phyloP scores from a whole-genome alignment of 2,329 filamentous ascomycete species.

The Aquanectria penicillioides region DNA sequence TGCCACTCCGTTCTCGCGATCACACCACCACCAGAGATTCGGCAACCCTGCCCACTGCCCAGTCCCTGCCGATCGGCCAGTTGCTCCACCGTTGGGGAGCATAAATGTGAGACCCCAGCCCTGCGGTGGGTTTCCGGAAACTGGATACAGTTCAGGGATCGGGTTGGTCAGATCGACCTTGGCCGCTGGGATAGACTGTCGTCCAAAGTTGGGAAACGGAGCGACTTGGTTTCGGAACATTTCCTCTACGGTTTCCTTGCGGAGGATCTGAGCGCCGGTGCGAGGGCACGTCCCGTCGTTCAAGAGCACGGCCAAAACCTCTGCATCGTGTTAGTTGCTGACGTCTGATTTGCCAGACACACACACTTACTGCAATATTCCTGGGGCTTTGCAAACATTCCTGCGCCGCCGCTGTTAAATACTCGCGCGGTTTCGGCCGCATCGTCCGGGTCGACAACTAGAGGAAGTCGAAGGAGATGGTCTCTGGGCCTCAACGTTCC shows the following conservation, averaged over 20 bases:
- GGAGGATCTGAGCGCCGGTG: conserved; percentile 65
- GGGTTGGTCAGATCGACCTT: conserved; percentile 61
- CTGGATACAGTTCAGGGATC: conserved; percentile 60
- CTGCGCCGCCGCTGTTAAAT: conserved; percentile 70
- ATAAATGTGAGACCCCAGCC: conserved; percentile 73
- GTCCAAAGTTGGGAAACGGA: conserved; percentile 61
- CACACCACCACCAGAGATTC: conserved; percentile 72
- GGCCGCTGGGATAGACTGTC: conserved; percentile 54
- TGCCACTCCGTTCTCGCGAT: conserved; percentile 67
- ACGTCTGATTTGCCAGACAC: neutral
- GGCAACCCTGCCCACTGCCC: conserved; percentile 68
- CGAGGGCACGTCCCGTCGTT: conserved; percentile 71
- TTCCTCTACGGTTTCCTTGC: conserved; percentile 65
- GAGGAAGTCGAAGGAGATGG: conserved; percentile 59
- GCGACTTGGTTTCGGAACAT: conserved; percentile 75
- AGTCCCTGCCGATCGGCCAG: conserved; percentile 62
- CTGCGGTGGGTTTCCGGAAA: conserved; percentile 59
- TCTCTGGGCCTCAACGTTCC: conserved; percentile 55
- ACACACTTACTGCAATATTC: conserved; percentile 66
- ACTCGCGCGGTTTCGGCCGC: conserved; percentile 53
- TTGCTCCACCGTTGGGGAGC: conserved; percentile 57
- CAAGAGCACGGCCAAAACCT: conserved; percentile 68
- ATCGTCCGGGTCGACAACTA: conserved; percentile 49
- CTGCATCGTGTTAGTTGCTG: conserved; percentile 43
- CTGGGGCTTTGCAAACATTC: conserved; percentile 66